Percentiles rank a stretch among this genome's conserved stretches.
phyloP scores from a whole-genome alignment of 2,329 filamentous ascomycete genomes.

The Exophiala viscosa region DNA sequence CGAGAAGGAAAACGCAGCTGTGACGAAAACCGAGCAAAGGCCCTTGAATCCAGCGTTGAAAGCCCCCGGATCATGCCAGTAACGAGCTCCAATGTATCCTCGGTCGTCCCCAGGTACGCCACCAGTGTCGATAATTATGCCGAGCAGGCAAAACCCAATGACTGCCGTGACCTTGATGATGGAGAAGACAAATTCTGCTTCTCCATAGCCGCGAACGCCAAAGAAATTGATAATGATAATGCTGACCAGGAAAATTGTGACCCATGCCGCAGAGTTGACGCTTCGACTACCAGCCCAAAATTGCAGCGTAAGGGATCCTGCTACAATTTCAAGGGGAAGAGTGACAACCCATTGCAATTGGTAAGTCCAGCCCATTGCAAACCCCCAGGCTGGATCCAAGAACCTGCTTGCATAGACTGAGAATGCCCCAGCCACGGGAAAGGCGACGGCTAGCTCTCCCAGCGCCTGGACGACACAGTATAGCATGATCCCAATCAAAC shows the following conservation, averaged over 20 bases:
- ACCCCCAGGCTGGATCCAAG: conserved; percentile 88
- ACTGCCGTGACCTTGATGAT: conserved; percentile 82
- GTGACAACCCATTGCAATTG: conserved; percentile 68
- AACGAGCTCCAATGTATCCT: conserved; percentile 74
- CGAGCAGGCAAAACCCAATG: conserved; percentile 67
- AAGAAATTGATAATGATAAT: conserved; percentile 84
- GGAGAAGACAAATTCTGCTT: conserved; percentile 84
- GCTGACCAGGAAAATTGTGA: conserved; percentile 72
- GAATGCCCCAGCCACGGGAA: conserved; percentile 86
- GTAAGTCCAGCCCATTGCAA: conserved; percentile 92
- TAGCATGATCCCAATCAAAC: conserved; percentile 77
- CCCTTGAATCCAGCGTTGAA: conserved; percentile 65
- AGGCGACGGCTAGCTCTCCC: conserved; percentile 87
- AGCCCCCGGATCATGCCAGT: conserved; percentile 77
- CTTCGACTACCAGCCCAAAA: conserved; percentile 63
- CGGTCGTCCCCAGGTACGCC: conserved; percentile 60
- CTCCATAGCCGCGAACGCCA: conserved; percentile 82
- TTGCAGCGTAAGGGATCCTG: conserved; percentile 76
- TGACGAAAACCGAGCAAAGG: conserved; percentile 61
- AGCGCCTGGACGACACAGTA: conserved; percentile 89
- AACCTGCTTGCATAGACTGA: conserved; percentile 91
- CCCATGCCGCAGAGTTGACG: conserved; percentile 69
- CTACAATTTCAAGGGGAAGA: conserved; percentile 80
- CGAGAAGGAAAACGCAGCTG: conserved; percentile 60
- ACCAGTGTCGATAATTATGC: conserved; percentile 69